Percentiles rank a stretch among this genome's conserved stretches.
Evolutionary conservation across 2,329 filamentous ascomycete species (phyloP).

Genomic region (Golovinomyces cichoracearum): DNA sequence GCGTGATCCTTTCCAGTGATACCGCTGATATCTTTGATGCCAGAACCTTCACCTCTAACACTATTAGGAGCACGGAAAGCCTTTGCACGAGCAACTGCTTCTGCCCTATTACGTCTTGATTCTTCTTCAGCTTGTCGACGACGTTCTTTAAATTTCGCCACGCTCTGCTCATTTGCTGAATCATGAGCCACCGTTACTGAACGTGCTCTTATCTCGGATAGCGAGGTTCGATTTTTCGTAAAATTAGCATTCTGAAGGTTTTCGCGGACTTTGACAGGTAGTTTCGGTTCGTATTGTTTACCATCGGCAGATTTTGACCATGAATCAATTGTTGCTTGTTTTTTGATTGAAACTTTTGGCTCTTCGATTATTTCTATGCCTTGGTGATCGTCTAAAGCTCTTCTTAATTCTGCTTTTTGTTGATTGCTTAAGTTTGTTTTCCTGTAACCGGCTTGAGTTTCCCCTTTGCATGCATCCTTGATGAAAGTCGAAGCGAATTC

Average conservation of each 20-base stretch:
- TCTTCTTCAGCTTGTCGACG: slow-evolving; percentile 50
- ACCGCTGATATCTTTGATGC: slow-evolving; percentile 42
- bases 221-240: slow-evolving; percentile 1
- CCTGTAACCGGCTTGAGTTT: slow-evolving; percentile 28
- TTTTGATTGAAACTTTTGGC: slow-evolving; percentile 24
- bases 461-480: slow-evolving; percentile 34
- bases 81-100: slow-evolving; percentile 43
- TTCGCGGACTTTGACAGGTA: slow-evolving; percentile 4
- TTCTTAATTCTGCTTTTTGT: slow-evolving; percentile 60
- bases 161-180: not conserved
- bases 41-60: slow-evolving; percentile 54
- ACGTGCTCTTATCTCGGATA: slow-evolving; percentile 8
- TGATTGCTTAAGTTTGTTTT: slow-evolving; percentile 57
- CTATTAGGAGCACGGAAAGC: slow-evolving; percentile 28
- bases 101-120: slow-evolving; percentile 38
- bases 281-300: slow-evolving; percentile 12
- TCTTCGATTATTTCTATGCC: slow-evolving; percentile 26
- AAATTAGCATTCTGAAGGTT: not conserved
- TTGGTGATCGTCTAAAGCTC: slow-evolving; percentile 32
- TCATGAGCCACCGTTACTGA: not conserved
- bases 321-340: slow-evolving; percentile 32
- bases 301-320: slow-evolving; percentile 30
- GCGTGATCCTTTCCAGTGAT: slow-evolving; percentile 56
- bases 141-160: slow-evolving; percentile 21
- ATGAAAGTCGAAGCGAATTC: slow-evolving; percentile 33